Percentiles rank a stretch among this genome's conserved stretches.
These are phyloP conservation scores for Whalleya microplaca DNA, from an alignment of 2,329 filamentous ascomycete species.

Conservation along the genomic window DNA sequence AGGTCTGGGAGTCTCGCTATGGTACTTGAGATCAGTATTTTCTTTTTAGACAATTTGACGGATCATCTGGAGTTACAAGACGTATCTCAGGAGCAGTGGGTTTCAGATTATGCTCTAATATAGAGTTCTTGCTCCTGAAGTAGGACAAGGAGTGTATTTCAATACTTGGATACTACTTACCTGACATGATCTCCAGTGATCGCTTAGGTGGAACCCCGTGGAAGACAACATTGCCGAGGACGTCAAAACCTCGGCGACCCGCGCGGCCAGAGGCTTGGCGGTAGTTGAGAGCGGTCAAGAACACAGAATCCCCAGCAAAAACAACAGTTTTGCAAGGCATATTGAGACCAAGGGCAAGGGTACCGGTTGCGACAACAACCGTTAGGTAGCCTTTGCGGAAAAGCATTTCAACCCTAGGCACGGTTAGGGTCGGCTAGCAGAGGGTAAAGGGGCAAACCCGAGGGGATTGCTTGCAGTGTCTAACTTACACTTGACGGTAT, in stretches of 20 bases:
- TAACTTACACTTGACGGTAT: conserved; percentile 67
- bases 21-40: no score
- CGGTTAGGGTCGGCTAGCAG: conserved; percentile 1
- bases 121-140: no score
- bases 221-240: conserved; percentile 82
- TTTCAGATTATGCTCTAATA: no score
- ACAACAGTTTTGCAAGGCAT: conserved; percentile 85
- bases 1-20: conserved; percentile 75
- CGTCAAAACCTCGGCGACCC: conserved; percentile 78
- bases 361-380: conserved; percentile 76
- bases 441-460: conserved; percentile 13
- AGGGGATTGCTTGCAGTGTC: conserved; percentile 1
- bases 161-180: no score
- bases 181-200: conserved; percentile 70
- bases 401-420: conserved; percentile 65
- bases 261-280: conserved; percentile 77
- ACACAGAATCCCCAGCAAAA: conserved; percentile 74
- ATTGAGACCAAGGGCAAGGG: conserved; percentile 77
- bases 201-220: conserved; percentile 65
- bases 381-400: conserved; percentile 74
- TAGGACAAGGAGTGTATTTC: no score
- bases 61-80: no score
- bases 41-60: no score
- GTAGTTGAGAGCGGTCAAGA: conserved; percentile 75
- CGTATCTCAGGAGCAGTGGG: no score